These are phyloP conservation scores for Skeletonema potamos DNA, from an alignment of 108 stramenopile species.

Conservation along the genomic window DNA sequence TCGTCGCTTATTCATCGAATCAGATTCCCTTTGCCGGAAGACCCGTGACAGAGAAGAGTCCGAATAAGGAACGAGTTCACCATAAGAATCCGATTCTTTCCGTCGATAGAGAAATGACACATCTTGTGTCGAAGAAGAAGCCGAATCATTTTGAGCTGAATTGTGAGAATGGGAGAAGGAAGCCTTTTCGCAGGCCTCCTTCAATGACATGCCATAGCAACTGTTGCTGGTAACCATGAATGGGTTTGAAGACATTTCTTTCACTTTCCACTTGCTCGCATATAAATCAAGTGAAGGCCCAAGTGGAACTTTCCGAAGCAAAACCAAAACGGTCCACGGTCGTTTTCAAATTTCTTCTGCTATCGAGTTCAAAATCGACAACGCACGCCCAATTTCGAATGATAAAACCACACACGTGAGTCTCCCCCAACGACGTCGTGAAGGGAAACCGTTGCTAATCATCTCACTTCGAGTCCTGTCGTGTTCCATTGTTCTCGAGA, in stretches of 20 bases:
- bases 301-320: too few relatives aligned
- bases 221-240: slow-evolving; percentile 62
- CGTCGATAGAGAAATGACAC: slow-evolving; percentile 47
- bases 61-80: slow-evolving; percentile 32
- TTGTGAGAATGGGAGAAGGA: slow-evolving; percentile 11
- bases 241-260: slow-evolving; percentile 26
- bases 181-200: slow-evolving; percentile 16
- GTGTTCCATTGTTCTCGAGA: too few relatives aligned
- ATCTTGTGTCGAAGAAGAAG: slow-evolving; percentile 9
- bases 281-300: too few relatives aligned
- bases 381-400: too few relatives aligned
- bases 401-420: too few relatives aligned
- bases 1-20: slow-evolving; percentile 48
- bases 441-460: too few relatives aligned
- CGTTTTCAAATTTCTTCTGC: too few relatives aligned
- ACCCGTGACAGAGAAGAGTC: slow-evolving; percentile 44
- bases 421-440: too few relatives aligned
- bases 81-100: slow-evolving; percentile 43
- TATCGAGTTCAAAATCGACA: too few relatives aligned
- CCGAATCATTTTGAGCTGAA: background rate
- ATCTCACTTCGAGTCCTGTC: too few relatives aligned
- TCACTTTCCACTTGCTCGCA: too few relatives aligned
- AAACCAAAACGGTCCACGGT: too few relatives aligned
- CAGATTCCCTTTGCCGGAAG: slow-evolving; percentile 39
- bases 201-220: slow-evolving; percentile 45